Conservation (phyloP, 371 early-diverging fungal genomes). For the Nematocida sp. region DNA sequence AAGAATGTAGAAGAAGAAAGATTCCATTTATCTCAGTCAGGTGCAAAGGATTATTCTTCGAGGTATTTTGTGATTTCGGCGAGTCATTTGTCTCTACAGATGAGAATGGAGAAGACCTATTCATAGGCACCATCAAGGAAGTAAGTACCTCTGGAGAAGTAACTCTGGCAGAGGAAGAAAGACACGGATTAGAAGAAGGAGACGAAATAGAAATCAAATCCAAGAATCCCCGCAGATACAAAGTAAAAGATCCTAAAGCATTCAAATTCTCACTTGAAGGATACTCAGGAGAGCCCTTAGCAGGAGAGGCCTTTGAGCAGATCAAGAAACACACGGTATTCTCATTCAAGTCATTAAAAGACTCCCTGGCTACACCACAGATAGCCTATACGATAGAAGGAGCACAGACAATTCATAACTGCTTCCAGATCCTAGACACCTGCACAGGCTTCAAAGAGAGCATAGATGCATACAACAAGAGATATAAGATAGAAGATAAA, state of each 20-base stretch:
- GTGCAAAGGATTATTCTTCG: constrained; percentile 84
- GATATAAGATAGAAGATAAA: not conserved
- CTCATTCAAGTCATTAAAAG: constrained; percentile 43
- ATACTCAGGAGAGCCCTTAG: constrained; percentile 33
- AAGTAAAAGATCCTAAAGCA: constrained; percentile 53
- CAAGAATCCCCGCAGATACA: constrained; percentile 20
- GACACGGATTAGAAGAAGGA: constrained; percentile 63
- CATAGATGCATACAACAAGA: not conserved
- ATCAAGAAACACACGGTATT: constrained; percentile 41
- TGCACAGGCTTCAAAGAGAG: not conserved
- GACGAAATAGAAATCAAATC: constrained; percentile 59
- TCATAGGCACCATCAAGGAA: constrained; percentile 82
- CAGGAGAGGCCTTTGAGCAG: constrained; percentile 50
- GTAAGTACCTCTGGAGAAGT: constrained; percentile 68
- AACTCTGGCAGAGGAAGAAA: constrained; percentile 58
- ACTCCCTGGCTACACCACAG: constrained; percentile 36
- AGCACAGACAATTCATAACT: constrained; percentile 10
- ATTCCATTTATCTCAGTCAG: constrained; percentile 85
- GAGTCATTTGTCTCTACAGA: constrained; percentile 77
- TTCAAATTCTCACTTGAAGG: constrained; percentile 48
- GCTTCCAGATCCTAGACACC: constrained; percentile 8
- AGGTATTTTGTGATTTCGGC: constrained; percentile 91
- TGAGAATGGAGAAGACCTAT: constrained; percentile 82
- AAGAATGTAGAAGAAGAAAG: constrained; percentile 73
- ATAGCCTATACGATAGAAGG: not conserved